A percentile compares a stretch with the other conserved stretches of the same genome.
These are phyloP conservation scores for Xylariaceae sp. DNA, from an alignment of 2,329 filamentous ascomycete species.

Conservation along the genomic window DNA sequence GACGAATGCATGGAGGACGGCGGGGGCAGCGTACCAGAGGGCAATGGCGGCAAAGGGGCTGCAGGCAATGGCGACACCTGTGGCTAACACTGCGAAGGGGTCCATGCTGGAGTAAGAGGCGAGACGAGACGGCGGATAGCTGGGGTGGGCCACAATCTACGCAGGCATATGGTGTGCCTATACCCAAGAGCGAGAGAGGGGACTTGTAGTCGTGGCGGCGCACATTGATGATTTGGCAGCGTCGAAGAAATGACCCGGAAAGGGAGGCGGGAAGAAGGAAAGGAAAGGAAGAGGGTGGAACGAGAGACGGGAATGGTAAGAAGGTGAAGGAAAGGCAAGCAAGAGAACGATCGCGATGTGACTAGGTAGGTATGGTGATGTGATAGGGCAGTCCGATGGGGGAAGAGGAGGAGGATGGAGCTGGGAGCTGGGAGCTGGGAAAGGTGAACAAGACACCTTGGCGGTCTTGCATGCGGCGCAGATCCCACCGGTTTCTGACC, in stretches of 20 bases:
- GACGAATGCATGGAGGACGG: slow-evolving; percentile 38
- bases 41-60: slow-evolving; percentile 30
- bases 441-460: no score
- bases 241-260: neutral
- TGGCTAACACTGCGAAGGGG: slow-evolving; percentile 25
- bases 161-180: neutral
- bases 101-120: slow-evolving; percentile 25
- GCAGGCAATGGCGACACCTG: slow-evolving; percentile 27
- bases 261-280: neutral
- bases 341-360: neutral
- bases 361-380: no score
- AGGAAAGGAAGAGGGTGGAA: neutral
- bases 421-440: no score
- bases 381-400: no score
- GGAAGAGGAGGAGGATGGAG: no score
- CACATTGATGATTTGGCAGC: neutral
- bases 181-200: neutral
- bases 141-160: neutral
- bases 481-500: no score
- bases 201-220: neutral
- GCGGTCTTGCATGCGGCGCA: no score
- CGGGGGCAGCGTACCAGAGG: slow-evolving; percentile 31
- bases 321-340: neutral
- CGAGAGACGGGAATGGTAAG: neutral
- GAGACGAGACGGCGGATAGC: neutral